phyloP scores from a whole-genome alignment of 2,329 filamentous ascomycete genomes.

The Xylariales sp. region DNA sequence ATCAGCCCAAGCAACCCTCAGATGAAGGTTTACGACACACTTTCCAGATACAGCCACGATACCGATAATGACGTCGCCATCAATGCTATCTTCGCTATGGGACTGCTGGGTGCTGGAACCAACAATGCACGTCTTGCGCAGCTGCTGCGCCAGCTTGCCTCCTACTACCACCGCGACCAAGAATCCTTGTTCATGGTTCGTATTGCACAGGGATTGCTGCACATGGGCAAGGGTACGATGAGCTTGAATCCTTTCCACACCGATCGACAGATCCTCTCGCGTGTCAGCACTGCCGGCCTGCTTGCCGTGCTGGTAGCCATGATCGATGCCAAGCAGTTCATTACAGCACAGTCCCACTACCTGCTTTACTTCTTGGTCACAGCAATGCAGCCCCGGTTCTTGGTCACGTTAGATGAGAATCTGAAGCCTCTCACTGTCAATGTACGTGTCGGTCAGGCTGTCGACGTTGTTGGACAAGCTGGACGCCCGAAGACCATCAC shows the following conservation, averaged over 20 bases:
- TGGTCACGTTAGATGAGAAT: slow-evolving; percentile 93
- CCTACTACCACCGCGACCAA: slow-evolving; percentile 96
- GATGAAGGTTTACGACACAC: slow-evolving; percentile 99
- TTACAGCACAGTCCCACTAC: slow-evolving; percentile 70
- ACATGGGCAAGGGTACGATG: slow-evolving; percentile 99
- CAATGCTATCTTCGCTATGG: slow-evolving; percentile 99
- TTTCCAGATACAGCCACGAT: slow-evolving; percentile 96
- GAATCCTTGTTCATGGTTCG: slow-evolving; percentile 98
- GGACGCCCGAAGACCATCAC: slow-evolving; percentile 98
- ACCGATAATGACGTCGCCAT: slow-evolving; percentile 97
- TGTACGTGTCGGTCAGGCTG: slow-evolving; percentile 94
- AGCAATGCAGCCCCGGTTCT: slow-evolving; percentile 94
- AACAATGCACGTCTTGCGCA: slow-evolving; percentile 97
- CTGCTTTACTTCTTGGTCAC: slow-evolving; percentile 96
- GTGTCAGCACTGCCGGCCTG: slow-evolving; percentile 83
- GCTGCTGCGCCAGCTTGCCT: slow-evolving; percentile 87
- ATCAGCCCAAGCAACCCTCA: slow-evolving; percentile 97
- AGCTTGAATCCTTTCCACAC: slow-evolving; percentile 99
- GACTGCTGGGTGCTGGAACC: slow-evolving; percentile 89
- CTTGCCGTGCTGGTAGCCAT: slow-evolving; percentile 87
- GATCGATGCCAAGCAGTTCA: slow-evolving; percentile 89
- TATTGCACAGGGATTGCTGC: slow-evolving; percentile 92
- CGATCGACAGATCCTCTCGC: slow-evolving; percentile 90
- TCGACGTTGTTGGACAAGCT: slow-evolving; percentile 95
- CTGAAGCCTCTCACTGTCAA: slow-evolving; percentile 92